A percentile compares a stretch with the other conserved stretches of the same genome.
Conservation (phyloP, 306 rosid species). For the Mucuna pruriens region DNA sequence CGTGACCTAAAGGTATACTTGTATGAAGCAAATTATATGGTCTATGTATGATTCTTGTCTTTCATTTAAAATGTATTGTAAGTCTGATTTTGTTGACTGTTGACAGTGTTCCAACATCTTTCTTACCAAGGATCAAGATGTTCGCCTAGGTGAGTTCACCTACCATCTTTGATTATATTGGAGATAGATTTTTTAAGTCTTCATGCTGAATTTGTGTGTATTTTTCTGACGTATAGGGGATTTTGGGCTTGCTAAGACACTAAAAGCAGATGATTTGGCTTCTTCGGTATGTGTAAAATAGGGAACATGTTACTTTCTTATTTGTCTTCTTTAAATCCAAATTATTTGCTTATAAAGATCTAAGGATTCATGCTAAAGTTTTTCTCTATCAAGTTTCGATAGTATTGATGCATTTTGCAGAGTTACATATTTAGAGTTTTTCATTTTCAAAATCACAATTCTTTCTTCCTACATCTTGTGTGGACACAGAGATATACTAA, state of each 20-base stretch:
- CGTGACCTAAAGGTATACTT: conserved; percentile 88
- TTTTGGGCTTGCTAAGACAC: conserved; percentile 97
- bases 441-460: neutral
- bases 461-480: neutral
- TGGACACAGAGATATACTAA: neutral
- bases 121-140: conserved; percentile 94
- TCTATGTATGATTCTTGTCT: neutral
- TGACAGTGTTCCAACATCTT: conserved; percentile 97
- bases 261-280: conserved; percentile 96
- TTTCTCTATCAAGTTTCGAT: conserved; percentile 1
- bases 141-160: conserved; percentile 86
- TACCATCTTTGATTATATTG: conserved; percentile 28
- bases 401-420: neutral
- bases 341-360: neutral
- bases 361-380: conserved; percentile 4
- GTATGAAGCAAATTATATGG: conserved; percentile 15
- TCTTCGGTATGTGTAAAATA: conserved; percentile 78
- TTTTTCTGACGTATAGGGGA: conserved; percentile 64
- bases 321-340: neutral
- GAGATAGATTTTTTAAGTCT: conserved; percentile 13
- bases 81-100: conserved; percentile 41
- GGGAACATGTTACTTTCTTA: conserved; percentile 26
- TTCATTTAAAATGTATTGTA: neutral
- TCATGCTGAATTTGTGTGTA: conserved; percentile 41
- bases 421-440: neutral